Evolutionary conservation across 2,329 filamentous ascomycete genomes (phyloP), one percentile per base, ranked within the genome.

Genomic region (Ophiosphaerella narmari): DNA sequence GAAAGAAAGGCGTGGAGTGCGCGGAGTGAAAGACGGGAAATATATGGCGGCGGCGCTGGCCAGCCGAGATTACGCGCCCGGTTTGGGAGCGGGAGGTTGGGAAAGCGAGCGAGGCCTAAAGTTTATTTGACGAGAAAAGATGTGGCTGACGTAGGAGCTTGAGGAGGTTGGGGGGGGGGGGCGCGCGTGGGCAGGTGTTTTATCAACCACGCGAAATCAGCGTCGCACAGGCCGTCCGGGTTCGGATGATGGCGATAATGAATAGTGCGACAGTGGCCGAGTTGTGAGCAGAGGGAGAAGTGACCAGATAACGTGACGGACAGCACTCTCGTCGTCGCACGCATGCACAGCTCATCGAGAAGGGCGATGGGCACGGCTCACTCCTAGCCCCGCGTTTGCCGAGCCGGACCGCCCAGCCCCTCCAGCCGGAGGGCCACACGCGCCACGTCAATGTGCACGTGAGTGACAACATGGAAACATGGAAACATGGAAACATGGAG

Each of bases 81-180:
- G 46, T 16, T 34, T 47, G 39, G 38, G 49, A 57, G 50, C 48
- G 53, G 58, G 50, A 50, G 55, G 55, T 52, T 54, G 58, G 53
- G 55, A 39, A 49, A 31, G 24, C 23, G 39, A 29, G 31, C 23
- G 39, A 43, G 24, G 52, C 39, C 49, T 54, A 48, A 36, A 54
- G 48, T 54, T 34, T 47, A 32, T 39, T 18, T 50, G 48, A 52
- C 24, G 53, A 46, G 36, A 51, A 52, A 58, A 43, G 37, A 41
- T 43, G 45, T 54, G 65, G 54, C 57, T 60, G 54, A 47, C 37
- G 23, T 39, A 32, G 21, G 35, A 29, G 47, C 38, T 43, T 18
- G 55, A 45, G 62, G 48, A 50, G 60, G 50, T 62, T 63, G 60
- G 59, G 50, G 21, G 40, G n/a, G n/a, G n/a, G n/a, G n/a, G n/a